Percentiles rank a stretch among this genome's conserved stretches.
Evolutionary conservation across 768 basidiomycete species (phyloP).

Genomic region (Hebeloma cylindrosporum): DNA sequence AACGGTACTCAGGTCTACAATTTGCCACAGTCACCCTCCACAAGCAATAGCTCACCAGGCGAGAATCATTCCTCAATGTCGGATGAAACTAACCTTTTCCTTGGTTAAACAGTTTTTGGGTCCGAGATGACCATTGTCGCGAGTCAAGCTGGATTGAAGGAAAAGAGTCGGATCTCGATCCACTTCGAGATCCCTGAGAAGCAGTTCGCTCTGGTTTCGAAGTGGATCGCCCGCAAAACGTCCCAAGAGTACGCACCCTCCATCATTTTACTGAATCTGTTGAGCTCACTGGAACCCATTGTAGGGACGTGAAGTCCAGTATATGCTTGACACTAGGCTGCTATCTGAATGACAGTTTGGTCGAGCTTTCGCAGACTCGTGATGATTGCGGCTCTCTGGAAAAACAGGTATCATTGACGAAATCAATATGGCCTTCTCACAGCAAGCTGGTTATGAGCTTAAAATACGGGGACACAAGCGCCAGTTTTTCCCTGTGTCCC

Average conservation of each 20-base stretch:
- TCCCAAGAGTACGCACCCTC: not conserved
- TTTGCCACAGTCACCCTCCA: too few relatives aligned
- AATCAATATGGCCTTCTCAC: slow-evolving; percentile 45
- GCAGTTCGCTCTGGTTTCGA: slow-evolving; percentile 17
- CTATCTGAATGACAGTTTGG: slow-evolving; percentile 33
- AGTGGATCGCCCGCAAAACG: slow-evolving; percentile 12
- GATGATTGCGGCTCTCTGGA: slow-evolving; percentile 15
- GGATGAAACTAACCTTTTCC: not conserved
- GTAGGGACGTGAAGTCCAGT: slow-evolving; percentile 19
- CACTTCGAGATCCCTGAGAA: slow-evolving; percentile 23
- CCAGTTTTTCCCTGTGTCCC: slow-evolving; percentile 40
- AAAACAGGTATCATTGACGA: slow-evolving; percentile 23
- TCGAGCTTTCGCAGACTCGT: slow-evolving; percentile 11
- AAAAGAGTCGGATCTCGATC: slow-evolving; percentile 19
- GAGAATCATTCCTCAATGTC: too few relatives aligned
- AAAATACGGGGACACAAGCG: slow-evolving; percentile 26
- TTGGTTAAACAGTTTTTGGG: slow-evolving; percentile 13
- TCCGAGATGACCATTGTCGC: slow-evolving; percentile 23
- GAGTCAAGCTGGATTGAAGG: slow-evolving; percentile 22
- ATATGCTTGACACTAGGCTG: slow-evolving; percentile 48
- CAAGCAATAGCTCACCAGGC: too few relatives aligned
- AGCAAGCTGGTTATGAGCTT: slow-evolving; percentile 37
- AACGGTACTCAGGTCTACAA: too few relatives aligned
- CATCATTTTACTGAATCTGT: too few relatives aligned
- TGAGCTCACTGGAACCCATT: too few relatives aligned